Conservation (phyloP, 1,284 basidiomycete genomes). For the Coniferiporia sulphurascens region DNA sequence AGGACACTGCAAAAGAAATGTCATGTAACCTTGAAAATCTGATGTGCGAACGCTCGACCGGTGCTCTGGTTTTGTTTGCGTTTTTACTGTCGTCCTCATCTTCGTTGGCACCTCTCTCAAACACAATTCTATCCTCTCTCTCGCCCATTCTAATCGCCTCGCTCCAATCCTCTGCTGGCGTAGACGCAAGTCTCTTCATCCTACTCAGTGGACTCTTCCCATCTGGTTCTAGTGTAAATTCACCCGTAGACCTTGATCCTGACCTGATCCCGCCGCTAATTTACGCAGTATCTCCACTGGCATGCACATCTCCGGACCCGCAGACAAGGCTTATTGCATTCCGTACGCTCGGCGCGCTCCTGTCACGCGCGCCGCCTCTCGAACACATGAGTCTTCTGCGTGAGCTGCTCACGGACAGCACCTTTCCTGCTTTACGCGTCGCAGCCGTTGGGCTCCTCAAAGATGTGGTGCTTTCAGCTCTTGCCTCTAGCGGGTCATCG, state of each 20-base stretch:
- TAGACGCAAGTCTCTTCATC: conserved; percentile 55
- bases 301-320: conserved; percentile 56
- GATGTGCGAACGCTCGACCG: conserved; percentile 26
- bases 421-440: conserved; percentile 59
- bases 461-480: conserved; percentile 53
- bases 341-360: conserved; percentile 48
- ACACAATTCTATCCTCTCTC: conserved; percentile 32
- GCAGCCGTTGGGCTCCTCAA: conserved; percentile 64
- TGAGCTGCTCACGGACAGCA: conserved; percentile 41
- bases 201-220: conserved; percentile 41
- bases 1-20: background rate
- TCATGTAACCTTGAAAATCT: conserved; percentile 3
- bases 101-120: conserved; percentile 22
- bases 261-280: conserved; percentile 45
- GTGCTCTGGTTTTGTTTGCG: conserved; percentile 36
- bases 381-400: conserved; percentile 49
- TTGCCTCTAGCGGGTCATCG: conserved; percentile 23
- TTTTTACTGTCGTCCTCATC: conserved; percentile 38
- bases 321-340: conserved; percentile 53
- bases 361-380: conserved; percentile 41
- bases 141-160: conserved; percentile 43
- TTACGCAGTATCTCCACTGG: conserved; percentile 46
- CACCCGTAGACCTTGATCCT: conserved; percentile 31
- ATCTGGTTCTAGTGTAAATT: conserved; percentile 13
- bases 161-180: conserved; percentile 44